These are phyloP conservation scores for Lactarius hengduanensis DNA, from an alignment of 768 basidiomycete species.

Conservation along the genomic window DNA sequence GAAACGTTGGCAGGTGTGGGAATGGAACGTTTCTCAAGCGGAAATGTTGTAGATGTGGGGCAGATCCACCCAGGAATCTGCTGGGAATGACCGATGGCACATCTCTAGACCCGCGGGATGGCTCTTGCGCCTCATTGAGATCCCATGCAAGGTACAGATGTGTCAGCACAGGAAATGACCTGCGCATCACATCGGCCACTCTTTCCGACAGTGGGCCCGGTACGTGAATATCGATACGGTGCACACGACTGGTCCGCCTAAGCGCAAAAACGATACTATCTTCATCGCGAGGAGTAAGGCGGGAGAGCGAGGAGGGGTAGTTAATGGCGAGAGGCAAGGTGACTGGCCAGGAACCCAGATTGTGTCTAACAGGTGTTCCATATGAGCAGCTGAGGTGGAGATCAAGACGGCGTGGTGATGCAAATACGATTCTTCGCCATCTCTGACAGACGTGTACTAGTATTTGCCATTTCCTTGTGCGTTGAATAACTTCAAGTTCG, in stretches of 20 bases:
- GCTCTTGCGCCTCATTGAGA: not conserved
- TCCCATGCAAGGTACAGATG: not conserved
- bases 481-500: not conserved
- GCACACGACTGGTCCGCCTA: not conserved
- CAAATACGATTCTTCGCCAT: not conserved
- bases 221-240: not conserved
- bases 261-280: not conserved
- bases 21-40: not conserved
- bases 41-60: not conserved
- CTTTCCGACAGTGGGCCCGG: not conserved
- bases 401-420: not conserved
- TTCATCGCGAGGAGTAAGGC: not conserved
- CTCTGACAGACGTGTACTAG: not conserved
- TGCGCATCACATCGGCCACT: not conserved
- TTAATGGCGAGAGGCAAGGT: not conserved
- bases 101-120: too few species aligned
- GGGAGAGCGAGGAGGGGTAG: rapidly evolving
- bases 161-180: not conserved
- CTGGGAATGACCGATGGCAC: not conserved
- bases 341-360: not conserved
- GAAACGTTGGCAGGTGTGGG: not conserved
- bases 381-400: not conserved
- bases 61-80: not conserved
- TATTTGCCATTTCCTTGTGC: not conserved
- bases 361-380: not conserved